phyloP scores from a whole-genome alignment of 1,284 basidiomycete genomes.

The Pterulicium gracile region DNA sequence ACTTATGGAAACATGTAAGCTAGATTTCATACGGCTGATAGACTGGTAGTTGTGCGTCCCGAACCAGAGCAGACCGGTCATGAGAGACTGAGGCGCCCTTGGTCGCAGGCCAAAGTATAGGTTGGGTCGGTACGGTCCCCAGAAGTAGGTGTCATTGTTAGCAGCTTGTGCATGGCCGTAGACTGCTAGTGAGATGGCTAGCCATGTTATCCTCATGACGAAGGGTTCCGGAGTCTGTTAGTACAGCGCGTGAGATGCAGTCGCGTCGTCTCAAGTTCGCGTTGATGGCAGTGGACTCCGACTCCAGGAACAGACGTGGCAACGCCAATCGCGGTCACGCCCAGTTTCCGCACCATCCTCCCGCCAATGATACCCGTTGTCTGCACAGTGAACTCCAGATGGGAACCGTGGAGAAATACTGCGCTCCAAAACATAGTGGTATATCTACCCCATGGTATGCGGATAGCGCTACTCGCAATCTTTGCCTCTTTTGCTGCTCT shows the following conservation, averaged over 20 bases:
- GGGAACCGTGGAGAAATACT: too few relatives aligned
- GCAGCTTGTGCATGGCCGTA: neutral
- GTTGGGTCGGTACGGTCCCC: slow-evolving; percentile 87
- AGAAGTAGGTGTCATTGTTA: slow-evolving; percentile 19
- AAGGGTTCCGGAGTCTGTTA: neutral
- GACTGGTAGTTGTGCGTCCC: slow-evolving; percentile 74
- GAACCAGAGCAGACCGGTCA: slow-evolving; percentile 91
- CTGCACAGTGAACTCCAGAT: too few relatives aligned
- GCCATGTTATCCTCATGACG: neutral
- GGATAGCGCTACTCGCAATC: too few relatives aligned
- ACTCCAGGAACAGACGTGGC: neutral
- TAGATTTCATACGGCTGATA: slow-evolving; percentile 40
- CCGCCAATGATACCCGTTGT: too few relatives aligned
- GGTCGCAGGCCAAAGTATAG: slow-evolving; percentile 90
- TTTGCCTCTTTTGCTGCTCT: too few relatives aligned
- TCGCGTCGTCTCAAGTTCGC: too few relatives aligned
- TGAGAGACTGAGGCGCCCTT: slow-evolving; percentile 72
- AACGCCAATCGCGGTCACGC: too few relatives aligned
- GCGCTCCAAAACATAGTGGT: too few relatives aligned
- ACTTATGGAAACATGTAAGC: slow-evolving; percentile 5
- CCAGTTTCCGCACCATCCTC: too few relatives aligned
- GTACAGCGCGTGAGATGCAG: too few relatives aligned
- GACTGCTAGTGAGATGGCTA: neutral
- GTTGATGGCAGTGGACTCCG: too few relatives aligned
- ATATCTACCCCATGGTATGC: too few relatives aligned